Conservation (phyloP, 2,329 filamentous ascomycete genomes). For the Clarireedia hainanense region DNA sequence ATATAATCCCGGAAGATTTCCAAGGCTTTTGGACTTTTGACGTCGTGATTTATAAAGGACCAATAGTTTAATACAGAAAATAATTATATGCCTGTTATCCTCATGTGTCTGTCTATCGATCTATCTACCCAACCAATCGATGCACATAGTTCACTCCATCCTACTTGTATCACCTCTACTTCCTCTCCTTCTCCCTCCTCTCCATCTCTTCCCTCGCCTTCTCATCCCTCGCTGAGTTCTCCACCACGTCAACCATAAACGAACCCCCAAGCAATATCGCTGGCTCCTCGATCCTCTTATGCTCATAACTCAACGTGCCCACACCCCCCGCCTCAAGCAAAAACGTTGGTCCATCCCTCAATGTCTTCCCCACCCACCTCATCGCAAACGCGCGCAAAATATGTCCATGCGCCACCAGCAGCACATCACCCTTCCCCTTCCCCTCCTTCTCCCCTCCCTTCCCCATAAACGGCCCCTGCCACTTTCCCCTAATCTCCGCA, state of each 20-base stretch:
- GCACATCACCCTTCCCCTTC: conserved; percentile 45
- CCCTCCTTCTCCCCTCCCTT: conserved; percentile 34
- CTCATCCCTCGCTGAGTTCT: conserved; percentile 13
- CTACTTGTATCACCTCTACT: background rate
- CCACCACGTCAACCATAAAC: conserved; percentile 26
- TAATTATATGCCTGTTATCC: background rate
- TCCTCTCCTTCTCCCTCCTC: background rate
- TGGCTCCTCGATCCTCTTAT: conserved; percentile 69
- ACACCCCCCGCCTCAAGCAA: conserved; percentile 86
- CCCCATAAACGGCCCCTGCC: conserved; percentile 54
- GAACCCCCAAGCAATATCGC: conserved; percentile 71
- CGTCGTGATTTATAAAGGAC: no score
- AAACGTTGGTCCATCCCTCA: conserved; percentile 66
- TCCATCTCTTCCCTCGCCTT: conserved; percentile 6
- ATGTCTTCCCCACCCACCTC: conserved; percentile 68
- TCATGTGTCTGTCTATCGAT: background rate
- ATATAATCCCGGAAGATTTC: no score
- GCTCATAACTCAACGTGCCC: conserved; percentile 76
- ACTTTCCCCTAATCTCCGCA: conserved; percentile 56
- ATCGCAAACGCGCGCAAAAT: conserved; percentile 83
- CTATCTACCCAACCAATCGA: background rate
- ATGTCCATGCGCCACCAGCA: conserved; percentile 85
- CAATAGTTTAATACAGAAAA: no score
- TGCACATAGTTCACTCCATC: background rate
- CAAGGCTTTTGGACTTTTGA: no score